Conservation (phyloP, 345 rosid species). For the Noccaea bulbosa region DNA sequence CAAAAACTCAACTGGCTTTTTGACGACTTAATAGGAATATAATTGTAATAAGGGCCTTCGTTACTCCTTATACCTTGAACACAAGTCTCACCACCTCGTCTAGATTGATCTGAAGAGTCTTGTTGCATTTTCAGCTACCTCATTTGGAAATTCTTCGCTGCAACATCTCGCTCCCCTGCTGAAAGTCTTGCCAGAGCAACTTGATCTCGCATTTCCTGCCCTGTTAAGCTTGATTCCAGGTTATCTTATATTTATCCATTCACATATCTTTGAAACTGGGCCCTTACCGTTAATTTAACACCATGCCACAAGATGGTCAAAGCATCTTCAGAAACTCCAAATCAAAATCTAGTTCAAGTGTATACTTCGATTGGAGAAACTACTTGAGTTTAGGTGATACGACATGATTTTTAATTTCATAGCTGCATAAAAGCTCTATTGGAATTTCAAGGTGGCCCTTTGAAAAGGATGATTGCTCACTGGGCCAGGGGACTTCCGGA, state of each 20-base stretch:
- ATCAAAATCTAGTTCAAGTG: conserved; percentile 4
- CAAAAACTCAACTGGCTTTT: conserved; percentile 6
- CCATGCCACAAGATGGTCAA: conserved; percentile 11
- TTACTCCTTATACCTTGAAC: conserved; percentile 1
- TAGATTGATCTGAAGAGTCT: conserved; percentile 6
- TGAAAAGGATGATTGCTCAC: conserved; percentile 49
- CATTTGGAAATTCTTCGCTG: conserved; percentile 62
- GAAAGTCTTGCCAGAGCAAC: conserved; percentile 54
- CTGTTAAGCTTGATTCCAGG: conserved; percentile 42
- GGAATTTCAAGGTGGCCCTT: conserved; percentile 56
- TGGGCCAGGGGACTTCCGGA: conserved; percentile 57
- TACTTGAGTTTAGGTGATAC: conserved; percentile 24
- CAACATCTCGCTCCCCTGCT: conserved; percentile 60
- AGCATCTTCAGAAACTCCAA: conserved; percentile 3
- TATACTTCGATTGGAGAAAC: conserved; percentile 22
- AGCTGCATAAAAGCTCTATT: conserved; percentile 2
- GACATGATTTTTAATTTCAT: conserved; percentile 18
- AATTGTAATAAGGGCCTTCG: conserved; percentile 6
- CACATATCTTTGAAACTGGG: conserved; percentile 3
- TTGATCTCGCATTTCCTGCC: conserved; percentile 34
- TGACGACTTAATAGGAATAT: background rate
- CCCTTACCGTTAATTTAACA: conserved; percentile 13
- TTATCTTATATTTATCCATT: conserved; percentile 11
- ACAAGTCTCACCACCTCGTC: conserved; percentile 25
- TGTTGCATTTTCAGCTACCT: conserved; percentile 65